Evolutionary conservation across 345 rosid genomes (phyloP), one percentile per base, ranked within the genome.

Genomic region (Citrus medica): DNA sequence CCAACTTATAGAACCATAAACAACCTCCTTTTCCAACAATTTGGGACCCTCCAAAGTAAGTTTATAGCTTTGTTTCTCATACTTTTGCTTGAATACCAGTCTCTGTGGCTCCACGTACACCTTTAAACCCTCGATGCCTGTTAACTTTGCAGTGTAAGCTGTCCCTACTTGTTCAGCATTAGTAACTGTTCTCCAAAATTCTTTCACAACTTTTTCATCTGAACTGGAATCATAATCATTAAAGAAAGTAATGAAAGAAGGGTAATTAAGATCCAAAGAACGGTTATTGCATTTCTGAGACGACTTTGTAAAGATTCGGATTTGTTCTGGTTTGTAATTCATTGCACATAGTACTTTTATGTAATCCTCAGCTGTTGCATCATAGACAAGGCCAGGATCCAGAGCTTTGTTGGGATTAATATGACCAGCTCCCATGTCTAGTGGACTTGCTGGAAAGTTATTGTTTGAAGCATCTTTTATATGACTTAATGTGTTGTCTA

Each of bases 341-440:
- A 88, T 79, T n/a, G 84, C 81, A 62, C 92, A 92, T 0, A 92
- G 83, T 64, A 92, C 79, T 37, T 82, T 83, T 30, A 86, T 71
- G 79, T 89, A 89, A 78, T 87, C 93, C 61, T 86, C 86, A 3
- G 84, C 78, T 33, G 75, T 76, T 38, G 84, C 83, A 35, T 92
- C 90, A 55, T 90, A 92, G 73, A 92, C 71, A 3, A 92, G 87
- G 19, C 92, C 91, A 0, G 92, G 96, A 77, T 87, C 63, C n/a
- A 88, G 76, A 42, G 92, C 88, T 76, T 78, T 82, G 77, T 67
- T 80, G 30, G 90, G 82, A 63, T 76, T 72, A 2, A 92, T 58
- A 61, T 84, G 86, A 51, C 94, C 91, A 12, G 98, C 87, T 48
- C 96, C 93, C 8, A 76, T 76, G n/a, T 81, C 93, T n/a, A 93